Evolutionary conservation across 73 alveolate species (phyloP).

Genomic region (Paramecium primaurelia): DNA sequence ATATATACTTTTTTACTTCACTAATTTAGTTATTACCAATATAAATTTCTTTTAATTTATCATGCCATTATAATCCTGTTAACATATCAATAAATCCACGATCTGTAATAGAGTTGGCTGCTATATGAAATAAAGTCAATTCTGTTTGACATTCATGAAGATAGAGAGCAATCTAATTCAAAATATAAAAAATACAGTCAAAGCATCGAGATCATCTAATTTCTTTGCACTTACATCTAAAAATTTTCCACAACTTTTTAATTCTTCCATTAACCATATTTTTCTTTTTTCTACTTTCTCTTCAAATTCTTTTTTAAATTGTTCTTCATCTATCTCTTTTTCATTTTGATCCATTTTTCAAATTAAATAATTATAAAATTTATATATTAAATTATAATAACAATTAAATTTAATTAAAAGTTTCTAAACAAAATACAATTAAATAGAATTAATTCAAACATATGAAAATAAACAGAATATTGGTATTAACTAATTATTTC

Average conservation of each 20-base stretch:
- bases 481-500: background rate
- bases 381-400: background rate
- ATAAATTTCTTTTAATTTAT: constrained; percentile 13
- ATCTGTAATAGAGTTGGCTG: background rate
- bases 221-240: constrained; percentile 42
- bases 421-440: background rate
- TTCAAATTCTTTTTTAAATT: constrained; percentile 22
- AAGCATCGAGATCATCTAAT: constrained; percentile 42
- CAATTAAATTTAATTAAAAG: background rate
- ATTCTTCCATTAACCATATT: background rate
- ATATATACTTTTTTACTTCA: background rate
- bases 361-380: background rate
- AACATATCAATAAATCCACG: constrained; percentile 23
- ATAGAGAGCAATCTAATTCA: constrained; percentile 15
- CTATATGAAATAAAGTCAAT: background rate
- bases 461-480: background rate
- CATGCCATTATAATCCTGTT: constrained; percentile 51
- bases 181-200: background rate
- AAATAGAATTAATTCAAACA: background rate
- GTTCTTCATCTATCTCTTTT: constrained; percentile 12
- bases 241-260: constrained; percentile 1
- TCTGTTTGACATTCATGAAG: constrained; percentile 8
- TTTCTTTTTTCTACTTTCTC: constrained; percentile 7
- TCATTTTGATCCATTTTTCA: background rate
- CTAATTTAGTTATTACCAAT: constrained; percentile 3